These are phyloP conservation scores for Chondrus crispus DNA, from an alignment of 23 red algal genomes.

Conservation along the genomic window DNA sequence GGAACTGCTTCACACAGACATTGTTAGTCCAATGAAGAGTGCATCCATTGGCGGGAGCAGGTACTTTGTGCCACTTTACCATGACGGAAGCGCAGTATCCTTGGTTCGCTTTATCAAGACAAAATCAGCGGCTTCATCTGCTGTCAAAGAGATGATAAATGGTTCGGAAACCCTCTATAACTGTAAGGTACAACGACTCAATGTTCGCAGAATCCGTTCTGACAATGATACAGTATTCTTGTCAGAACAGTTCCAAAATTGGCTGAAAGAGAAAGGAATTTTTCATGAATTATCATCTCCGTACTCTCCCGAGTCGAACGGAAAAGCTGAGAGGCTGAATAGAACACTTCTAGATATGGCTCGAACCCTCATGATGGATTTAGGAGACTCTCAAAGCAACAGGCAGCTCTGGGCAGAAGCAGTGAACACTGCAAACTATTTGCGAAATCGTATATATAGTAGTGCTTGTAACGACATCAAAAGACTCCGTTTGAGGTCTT, in stretches of 20 bases:
- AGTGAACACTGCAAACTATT: background rate
- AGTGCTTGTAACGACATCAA: background rate
- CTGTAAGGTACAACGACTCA: background rate
- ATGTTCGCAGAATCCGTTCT: background rate
- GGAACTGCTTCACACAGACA: background rate
- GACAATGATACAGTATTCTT: conserved; percentile 16
- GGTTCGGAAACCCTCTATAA: background rate
- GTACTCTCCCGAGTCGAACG: conserved; percentile 7
- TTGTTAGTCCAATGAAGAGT: background rate
- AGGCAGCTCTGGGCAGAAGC: background rate
- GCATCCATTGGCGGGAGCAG: background rate
- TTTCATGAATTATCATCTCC: background rate
- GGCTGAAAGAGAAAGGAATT: background rate
- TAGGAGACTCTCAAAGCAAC: background rate
- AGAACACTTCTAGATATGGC: background rate
- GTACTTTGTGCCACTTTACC: background rate
- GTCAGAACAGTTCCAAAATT: background rate
- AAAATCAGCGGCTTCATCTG: background rate
- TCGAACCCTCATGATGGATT: background rate
- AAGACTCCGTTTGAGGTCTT: background rate
- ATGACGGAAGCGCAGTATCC: background rate
- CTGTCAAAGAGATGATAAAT: background rate
- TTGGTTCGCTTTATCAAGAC: background rate
- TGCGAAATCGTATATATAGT: background rate
- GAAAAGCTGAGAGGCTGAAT: conserved; percentile 3